A percentile compares a stretch with the other conserved stretches of the same genome.
Evolutionary conservation across 768 basidiomycete genomes (phyloP).

Genomic region (Holtermannia corniformis): DNA sequence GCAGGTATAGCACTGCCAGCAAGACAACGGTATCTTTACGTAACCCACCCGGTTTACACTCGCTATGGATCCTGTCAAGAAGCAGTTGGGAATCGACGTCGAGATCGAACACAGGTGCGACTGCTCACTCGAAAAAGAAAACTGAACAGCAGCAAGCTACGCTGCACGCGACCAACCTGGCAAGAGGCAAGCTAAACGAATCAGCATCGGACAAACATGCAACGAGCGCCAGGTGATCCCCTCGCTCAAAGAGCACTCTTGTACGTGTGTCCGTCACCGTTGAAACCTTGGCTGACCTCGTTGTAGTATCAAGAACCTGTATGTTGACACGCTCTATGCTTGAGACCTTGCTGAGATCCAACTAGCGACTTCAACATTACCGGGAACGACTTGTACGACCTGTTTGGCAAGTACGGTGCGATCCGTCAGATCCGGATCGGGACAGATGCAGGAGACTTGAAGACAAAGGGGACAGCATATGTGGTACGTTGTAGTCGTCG

Average conservation of each 20-base stretch:
- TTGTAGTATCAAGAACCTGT: conserved; percentile 39
- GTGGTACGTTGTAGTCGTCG: conserved; percentile 55
- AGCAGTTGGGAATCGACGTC: no score
- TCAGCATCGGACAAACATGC: no score
- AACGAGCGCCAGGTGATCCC: conserved; percentile 29
- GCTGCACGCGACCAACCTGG: neutral
- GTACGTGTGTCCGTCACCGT: conserved; percentile 13
- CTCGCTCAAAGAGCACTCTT: conserved; percentile 36
- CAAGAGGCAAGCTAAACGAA: neutral
- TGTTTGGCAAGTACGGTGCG: conserved; percentile 94
- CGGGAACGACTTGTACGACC: conserved; percentile 88
- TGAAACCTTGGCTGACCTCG: conserved; percentile 1
- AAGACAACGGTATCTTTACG: no score
- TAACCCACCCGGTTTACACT: no score
- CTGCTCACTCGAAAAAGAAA: neutral
- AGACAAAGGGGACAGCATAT: conserved; percentile 92
- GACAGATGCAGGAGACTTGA: conserved; percentile 55
- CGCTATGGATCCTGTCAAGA: no score
- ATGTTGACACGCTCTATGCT: neutral
- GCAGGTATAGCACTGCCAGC: no score
- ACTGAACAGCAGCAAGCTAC: conserved; percentile 50
- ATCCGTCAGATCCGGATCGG: conserved; percentile 93
- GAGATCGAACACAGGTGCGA: neutral
- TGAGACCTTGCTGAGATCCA: neutral
- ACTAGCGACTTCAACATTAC: conserved; percentile 39